These are phyloP conservation scores for Wickerhamiella nectarea DNA, from an alignment of 805 yeast species.

Conservation along the genomic window DNA sequence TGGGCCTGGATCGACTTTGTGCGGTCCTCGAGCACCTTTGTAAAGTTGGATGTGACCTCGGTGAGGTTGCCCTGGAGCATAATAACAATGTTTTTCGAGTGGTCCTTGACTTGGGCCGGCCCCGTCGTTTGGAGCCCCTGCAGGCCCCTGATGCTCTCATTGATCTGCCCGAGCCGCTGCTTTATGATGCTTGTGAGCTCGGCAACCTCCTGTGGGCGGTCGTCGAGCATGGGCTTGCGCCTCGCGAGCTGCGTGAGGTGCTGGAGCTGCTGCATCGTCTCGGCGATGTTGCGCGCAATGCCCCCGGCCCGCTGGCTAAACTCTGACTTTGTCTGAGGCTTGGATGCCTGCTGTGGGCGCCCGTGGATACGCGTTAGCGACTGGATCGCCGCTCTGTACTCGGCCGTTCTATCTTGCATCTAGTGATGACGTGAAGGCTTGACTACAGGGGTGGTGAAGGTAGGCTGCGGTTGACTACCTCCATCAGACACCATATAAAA, in stretches of 20 bases:
- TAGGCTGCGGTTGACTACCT: too few species aligned
- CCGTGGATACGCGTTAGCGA: constrained; percentile 52
- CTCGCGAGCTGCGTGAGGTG: constrained; percentile 77
- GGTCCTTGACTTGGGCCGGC: constrained; percentile 48
- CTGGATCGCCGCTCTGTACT: constrained; percentile 82
- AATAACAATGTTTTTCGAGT: constrained; percentile 76
- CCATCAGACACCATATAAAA: not conserved
- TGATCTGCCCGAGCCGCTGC: constrained; percentile 76
- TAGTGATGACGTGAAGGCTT: not conserved
- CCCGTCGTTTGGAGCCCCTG: constrained; percentile 36
- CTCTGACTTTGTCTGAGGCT: constrained; percentile 28
- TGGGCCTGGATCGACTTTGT: constrained; percentile 72
- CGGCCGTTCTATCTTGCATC: constrained; percentile 65
- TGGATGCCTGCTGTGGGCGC: constrained; percentile 12
- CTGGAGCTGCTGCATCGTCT: constrained; percentile 65
- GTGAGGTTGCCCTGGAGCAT: constrained; percentile 79
- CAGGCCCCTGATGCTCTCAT: constrained; percentile 49
- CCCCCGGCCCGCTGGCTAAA: constrained; percentile 59
- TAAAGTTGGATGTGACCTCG: constrained; percentile 83
- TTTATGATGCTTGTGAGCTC: constrained; percentile 73
- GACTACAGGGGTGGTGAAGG: too few species aligned
- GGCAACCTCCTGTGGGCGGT: constrained; percentile 83
- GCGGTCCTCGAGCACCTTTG: constrained; percentile 74
- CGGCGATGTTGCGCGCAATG: constrained; percentile 80
- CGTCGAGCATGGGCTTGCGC: constrained; percentile 82